Percentiles rank a stretch among this genome's conserved stretches.
phyloP scores from a whole-genome alignment of 306 rosid genomes.

The Rosa persica region DNA sequence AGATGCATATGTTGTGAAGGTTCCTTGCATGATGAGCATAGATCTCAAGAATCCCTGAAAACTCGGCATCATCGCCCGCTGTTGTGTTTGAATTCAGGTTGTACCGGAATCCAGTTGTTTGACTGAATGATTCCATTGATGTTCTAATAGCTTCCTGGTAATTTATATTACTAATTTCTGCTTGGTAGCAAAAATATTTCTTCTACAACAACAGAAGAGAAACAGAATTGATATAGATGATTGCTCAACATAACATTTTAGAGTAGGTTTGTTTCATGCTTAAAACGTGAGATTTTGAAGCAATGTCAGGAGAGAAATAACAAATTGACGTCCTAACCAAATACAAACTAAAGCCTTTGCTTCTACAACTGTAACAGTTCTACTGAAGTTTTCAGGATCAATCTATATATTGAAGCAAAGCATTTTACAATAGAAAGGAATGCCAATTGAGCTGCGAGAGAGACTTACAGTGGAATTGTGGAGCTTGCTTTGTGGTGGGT shows the following conservation, averaged over 20 bases:
- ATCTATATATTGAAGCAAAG: slow-evolving; percentile 32
- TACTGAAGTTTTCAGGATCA: slow-evolving; percentile 13
- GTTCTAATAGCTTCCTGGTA: background rate
- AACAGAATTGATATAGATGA: slow-evolving; percentile 15
- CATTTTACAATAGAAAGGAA: slow-evolving; percentile 5
- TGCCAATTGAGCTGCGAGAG: slow-evolving; percentile 11
- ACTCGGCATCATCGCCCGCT: slow-evolving; percentile 36
- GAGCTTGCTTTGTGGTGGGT: slow-evolving; percentile 28
- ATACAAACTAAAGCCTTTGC: background rate
- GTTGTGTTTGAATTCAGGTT: slow-evolving; percentile 43
- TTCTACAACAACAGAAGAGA: slow-evolving; percentile 7
- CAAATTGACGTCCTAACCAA: slow-evolving; percentile 8
- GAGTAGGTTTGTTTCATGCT: background rate
- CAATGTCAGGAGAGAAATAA: background rate
- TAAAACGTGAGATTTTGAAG: slow-evolving; percentile 13
- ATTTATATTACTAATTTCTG: background rate
- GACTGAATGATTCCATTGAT: slow-evolving; percentile 69
- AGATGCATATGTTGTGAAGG: slow-evolving; percentile 90
- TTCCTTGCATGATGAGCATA: slow-evolving; percentile 86
- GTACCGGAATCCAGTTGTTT: slow-evolving; percentile 52
- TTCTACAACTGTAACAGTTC: background rate
- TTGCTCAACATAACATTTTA: slow-evolving; percentile 17
- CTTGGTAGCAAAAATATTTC: slow-evolving; percentile 20
- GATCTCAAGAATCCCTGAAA: slow-evolving; percentile 70
- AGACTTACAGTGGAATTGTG: slow-evolving; percentile 33